A percentile compares a stretch with the other conserved stretches of the same genome.
Conservation (phyloP, 1,284 basidiomycete species). For the Melampsora larici-populina region DNA sequence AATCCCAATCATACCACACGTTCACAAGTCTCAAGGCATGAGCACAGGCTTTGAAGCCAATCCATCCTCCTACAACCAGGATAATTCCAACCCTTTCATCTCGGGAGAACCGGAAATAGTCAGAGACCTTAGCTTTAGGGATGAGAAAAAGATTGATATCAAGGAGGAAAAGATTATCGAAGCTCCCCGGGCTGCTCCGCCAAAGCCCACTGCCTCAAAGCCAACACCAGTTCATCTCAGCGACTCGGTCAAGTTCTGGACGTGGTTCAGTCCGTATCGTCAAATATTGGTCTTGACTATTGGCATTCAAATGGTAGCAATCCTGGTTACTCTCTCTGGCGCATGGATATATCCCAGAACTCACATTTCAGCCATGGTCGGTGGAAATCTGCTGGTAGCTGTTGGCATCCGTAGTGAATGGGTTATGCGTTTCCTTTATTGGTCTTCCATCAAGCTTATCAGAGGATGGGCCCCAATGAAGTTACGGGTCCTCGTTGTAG, state of each 20-base stretch:
- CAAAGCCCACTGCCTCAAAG: conserved; percentile 9
- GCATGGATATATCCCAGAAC: conserved; percentile 64
- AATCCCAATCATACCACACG: no score
- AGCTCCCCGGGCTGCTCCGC: neutral
- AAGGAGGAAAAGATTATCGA: neutral
- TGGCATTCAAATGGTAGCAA: conserved; percentile 62
- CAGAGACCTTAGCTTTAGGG: neutral
- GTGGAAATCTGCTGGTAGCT: conserved; percentile 62
- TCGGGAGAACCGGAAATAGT: no score
- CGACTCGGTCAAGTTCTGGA: conserved; percentile 36
- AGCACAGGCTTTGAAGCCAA: no score
- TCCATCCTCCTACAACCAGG: no score
- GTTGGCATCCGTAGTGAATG: conserved; percentile 64
- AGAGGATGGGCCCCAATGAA: conserved; percentile 26
- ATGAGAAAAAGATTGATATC: neutral
- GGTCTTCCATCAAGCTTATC: conserved; percentile 54
- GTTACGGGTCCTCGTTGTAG: conserved; percentile 31
- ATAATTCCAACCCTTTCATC: no score
- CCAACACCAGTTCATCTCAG: conserved; percentile 23
- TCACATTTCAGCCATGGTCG: conserved; percentile 64
- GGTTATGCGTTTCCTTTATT: conserved; percentile 64
- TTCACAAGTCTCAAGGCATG: no score
- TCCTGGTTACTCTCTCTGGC: conserved; percentile 64
- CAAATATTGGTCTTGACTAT: conserved; percentile 66
- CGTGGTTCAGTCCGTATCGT: conserved; percentile 57